Base-by-base conservation (phyloP, 495 filamentous ascomycete genomes). In the Lepidopterella palustris region DNA sequence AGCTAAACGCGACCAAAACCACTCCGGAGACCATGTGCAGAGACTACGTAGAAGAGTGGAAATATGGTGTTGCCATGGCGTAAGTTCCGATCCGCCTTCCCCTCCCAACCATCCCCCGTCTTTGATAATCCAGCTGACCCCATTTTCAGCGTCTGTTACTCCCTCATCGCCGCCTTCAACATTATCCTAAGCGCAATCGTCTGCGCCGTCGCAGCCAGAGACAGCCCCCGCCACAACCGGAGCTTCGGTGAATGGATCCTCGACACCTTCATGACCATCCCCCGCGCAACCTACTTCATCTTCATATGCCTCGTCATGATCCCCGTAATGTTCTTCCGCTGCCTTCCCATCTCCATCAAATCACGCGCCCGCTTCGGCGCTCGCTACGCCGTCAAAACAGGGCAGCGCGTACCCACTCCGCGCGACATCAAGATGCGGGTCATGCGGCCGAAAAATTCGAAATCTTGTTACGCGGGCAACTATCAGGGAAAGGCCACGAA, bases 1-100 rank as follows among this genome's bases (percentile, higher is more conserved):
- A 56, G 24, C 56, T 66, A 2, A 63, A 66, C 29, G 32, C 64
- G 5, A 60, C 60, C 6, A 28, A 23, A 20, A 55, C 56, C 1
- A 29, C 26, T 6, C 21, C 58, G 23, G 58, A 58, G 27, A 27
- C 56, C 11, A 60, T 63, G 56, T 66, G 64, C 39, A 59, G 58
- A 20, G 45, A 29, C 20, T 66, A 51, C 45, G 64, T 66, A 0
- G 15, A 60, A 32, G 63, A 66, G 40, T 66, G 63, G 63, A 54
- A 59, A 29, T 66, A 62, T 32, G 59, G 58, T 1, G 50, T 66
- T 32, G 29, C 50, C 5, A 15, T 66, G 15, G 52, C 55, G 40
- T 55, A 15, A 50, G 47, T 25, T 18, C 13, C 31, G 6, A 5
- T 35, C 5, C 35, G 3, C 13, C 2, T 42, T 42, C 13, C 2